Evolutionary conservation across 192 early-diverging fungal genomes (phyloP), one percentile per base, ranked within the genome.

Genomic region (Backusella morwellensis): DNA sequence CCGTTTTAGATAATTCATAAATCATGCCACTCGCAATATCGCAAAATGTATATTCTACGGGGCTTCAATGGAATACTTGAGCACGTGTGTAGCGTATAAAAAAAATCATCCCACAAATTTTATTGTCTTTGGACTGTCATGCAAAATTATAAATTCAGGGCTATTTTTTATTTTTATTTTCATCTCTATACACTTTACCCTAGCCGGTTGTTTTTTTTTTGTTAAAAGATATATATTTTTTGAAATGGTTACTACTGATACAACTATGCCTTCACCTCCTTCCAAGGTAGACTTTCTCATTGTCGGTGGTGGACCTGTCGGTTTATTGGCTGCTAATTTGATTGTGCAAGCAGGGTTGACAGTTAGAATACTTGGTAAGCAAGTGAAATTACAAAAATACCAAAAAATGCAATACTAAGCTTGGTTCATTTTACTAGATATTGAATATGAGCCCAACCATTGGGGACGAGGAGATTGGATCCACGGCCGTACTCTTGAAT

Each of bases 401-500:
- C 4, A 78, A 26, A 34, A 56, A 41, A 8, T 7, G 17, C 66
- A 68, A 67, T 50, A 2, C 32, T 8, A 8, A 23, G 21, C 38
- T 66, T 66, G 52, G 5, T 15, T 26, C 2, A 34, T 42, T 50
- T 21, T 38, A 54, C 19, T 34, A 80, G 79, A 80, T 73, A 73
- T 80, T 29, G 79, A 80, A 67, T 72, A 72, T 34, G 75, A 77
- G 15, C 79, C 79, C 14, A 76, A 76, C 21, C 79, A 80, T 26
- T 80, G 79, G 79, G 79, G 79, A 35, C 32, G 79, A 36, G 79
- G 79, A 34, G 79, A 81, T 19, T 77, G 76, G 75, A 70, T 77
- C 12, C 75, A 81, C n/a, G 80, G 80, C 1, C 70, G 75, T 41
- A 81, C 80, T 8, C 54, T 81, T 26, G 76, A 77, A 74, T 56